Evolutionary conservation across 176 grass and related monocot genomes (phyloP).

Genomic region (Avena atlantica): DNA sequence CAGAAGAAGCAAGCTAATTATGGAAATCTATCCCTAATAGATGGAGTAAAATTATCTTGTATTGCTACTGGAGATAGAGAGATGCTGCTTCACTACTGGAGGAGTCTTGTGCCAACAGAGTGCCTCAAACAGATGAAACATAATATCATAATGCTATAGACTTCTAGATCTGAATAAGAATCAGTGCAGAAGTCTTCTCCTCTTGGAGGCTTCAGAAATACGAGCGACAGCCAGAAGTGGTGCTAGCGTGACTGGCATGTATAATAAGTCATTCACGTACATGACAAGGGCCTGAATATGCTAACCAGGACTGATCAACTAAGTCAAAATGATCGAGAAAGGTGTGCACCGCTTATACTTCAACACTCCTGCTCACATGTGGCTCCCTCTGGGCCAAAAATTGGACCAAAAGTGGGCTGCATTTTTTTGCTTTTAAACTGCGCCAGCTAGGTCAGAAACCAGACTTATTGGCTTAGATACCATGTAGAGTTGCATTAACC

Average conservation of each 20-base stretch:
- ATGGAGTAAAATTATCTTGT: slow-evolving; percentile 19
- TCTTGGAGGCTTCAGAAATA: background rate
- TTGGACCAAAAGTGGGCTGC: background rate
- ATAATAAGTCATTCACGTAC: background rate
- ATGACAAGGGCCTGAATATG: slow-evolving; percentile 1
- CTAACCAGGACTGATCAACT: slow-evolving; percentile 10
- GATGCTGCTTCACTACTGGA: slow-evolving; percentile 23
- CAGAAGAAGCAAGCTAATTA: slow-evolving; percentile 11
- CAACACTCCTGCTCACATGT: background rate
- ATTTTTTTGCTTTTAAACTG: background rate
- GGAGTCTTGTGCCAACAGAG: background rate
- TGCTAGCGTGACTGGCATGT: background rate
- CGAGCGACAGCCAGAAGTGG: background rate
- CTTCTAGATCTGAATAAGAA: background rate
- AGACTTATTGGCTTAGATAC: background rate
- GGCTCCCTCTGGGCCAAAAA: background rate
- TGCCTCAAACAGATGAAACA: slow-evolving; percentile 16
- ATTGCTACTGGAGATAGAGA: background rate
- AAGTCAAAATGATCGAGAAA: background rate
- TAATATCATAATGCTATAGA: background rate
- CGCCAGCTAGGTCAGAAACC: background rate
- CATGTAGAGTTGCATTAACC: background rate
- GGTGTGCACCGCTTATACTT: slow-evolving; percentile 2
- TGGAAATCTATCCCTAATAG: background rate
- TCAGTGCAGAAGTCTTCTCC: background rate